A percentile compares a stretch with the other conserved stretches of the same genome.
Evolutionary conservation across 495 filamentous ascomycete species (phyloP).

Genomic region (Neurospora sp.): DNA sequence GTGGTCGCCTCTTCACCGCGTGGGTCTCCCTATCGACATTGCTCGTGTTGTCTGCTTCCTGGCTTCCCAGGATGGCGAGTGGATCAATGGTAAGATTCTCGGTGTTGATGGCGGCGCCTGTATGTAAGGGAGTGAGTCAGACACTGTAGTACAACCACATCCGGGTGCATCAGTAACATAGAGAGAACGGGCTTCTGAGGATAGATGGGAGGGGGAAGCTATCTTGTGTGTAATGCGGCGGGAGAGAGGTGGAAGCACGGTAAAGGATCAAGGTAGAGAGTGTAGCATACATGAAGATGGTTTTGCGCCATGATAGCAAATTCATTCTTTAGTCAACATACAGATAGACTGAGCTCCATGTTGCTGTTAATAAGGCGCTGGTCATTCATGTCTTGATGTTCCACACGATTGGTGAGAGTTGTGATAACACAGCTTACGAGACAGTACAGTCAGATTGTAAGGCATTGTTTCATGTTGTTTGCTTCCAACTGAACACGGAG

Average conservation of each 20-base stretch:
- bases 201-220: neutral
- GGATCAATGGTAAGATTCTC: conserved; percentile 53
- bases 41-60: conserved; percentile 57
- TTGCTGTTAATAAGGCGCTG: neutral
- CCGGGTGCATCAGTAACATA: neutral
- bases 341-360: neutral
- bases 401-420: neutral
- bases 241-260: neutral
- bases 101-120: conserved; percentile 38
- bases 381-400: neutral
- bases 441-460: neutral
- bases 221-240: neutral
- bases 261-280: neutral
- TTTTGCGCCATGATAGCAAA: neutral
- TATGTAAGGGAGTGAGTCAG: conserved; percentile 26
- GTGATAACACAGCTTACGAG: neutral
- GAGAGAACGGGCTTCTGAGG: neutral
- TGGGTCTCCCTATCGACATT: conserved; percentile 53
- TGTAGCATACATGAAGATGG: neutral
- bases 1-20: conserved; percentile 49
- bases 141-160: neutral
- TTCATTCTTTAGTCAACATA: neutral
- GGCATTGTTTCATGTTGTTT: neutral
- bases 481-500: neutral
- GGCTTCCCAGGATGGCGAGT: conserved; percentile 54